Evolutionary conservation across 495 filamentous ascomycete genomes (phyloP).

Genomic region (Evernia prunastri): DNA sequence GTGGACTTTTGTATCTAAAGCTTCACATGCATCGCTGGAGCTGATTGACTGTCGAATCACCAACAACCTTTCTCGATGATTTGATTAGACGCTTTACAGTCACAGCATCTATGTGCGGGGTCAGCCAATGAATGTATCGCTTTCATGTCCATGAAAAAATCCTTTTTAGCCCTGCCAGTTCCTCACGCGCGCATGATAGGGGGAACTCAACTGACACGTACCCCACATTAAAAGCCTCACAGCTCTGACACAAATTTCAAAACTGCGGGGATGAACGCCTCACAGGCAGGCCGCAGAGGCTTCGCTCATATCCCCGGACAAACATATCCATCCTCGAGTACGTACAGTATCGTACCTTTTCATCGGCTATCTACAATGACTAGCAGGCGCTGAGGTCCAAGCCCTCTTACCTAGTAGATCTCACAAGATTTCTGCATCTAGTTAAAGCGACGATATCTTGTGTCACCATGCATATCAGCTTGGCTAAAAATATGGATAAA

Average conservation of each 20-base stretch:
- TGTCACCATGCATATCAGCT: neutral
- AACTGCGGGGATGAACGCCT: neutral
- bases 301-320: neutral
- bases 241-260: neutral
- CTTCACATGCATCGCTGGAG: neutral
- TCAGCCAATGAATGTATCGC: neutral
- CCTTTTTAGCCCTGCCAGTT: neutral
- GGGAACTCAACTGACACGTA: neutral
- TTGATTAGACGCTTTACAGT: neutral
- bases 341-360: neutral
- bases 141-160: neutral
- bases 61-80: neutral
- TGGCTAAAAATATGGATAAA: neutral
- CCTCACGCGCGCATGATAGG: neutral
- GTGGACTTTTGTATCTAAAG: neutral
- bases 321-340: neutral
- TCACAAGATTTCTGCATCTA: neutral
- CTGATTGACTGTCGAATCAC: neutral
- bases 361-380: neutral
- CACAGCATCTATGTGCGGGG: neutral
- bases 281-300: neutral
- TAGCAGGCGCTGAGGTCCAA: neutral
- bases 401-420: too few species aligned
- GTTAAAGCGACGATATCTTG: neutral
- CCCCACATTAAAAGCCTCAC: slow-evolving; percentile 5